Base-by-base conservation (phyloP, 805 yeast species). In the Ogataea nitratoaversa region DNA sequence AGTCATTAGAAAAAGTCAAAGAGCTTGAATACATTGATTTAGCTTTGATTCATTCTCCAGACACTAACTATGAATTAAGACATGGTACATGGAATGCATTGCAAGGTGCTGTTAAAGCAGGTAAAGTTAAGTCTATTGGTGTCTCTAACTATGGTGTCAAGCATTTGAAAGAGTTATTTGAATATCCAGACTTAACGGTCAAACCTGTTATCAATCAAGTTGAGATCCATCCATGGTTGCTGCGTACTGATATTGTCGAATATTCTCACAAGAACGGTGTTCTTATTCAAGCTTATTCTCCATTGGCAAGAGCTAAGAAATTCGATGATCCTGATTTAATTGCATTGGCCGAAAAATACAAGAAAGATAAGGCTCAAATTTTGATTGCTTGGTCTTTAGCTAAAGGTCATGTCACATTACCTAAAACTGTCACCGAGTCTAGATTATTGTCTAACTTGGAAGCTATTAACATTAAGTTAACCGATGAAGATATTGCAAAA, bases 361-460 rank as follows among this genome's bases (percentile, higher is more conserved):
- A 64, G 2, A 66, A 70, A 30, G 54, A 78, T 8, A 67, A 75
- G 16, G 81, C 78, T 9, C 85, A 82, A 50, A 71, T 83, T 18
- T 62, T 84, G 44, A 65, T 83, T 37, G 73, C 79, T 47, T 84
- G 91, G 91, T 75, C 84, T 1, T 65, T 75, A 34, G 72, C 74
- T 44, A 78, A 79, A 50, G 88, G 87, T 2, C 74, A 72, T 46
- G 67, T 83, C 30, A 47, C 48, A 2, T 43, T 60, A n/a, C 63
- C 62, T 57, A 70, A 59, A 66, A 66, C 60, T 55, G 55, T 42
- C 23, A 50, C 47, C 7, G 49, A 40, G 14, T 34, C 48, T 3
- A 63, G 82, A 48, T 52, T 74, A 43, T 50, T 54, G 30, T 53
- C 66, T 18, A 77, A 77, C 52, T 56, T 72, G 31, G 62, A 62